Evolutionary conservation across 805 yeast species (phyloP), one percentile per base, ranked within the genome.

Genomic region (Priceomyces carsonii): DNA sequence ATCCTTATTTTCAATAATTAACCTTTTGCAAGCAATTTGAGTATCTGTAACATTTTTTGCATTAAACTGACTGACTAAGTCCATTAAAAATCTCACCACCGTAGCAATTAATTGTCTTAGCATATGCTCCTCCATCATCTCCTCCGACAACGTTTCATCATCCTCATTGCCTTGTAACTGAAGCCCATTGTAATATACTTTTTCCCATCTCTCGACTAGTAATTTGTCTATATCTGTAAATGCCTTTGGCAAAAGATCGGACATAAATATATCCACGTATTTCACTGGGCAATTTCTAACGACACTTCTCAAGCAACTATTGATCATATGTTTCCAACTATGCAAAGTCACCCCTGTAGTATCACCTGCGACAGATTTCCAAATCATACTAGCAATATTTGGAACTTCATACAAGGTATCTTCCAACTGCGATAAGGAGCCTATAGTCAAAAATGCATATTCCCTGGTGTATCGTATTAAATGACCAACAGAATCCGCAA

Each of bases 401-500:
- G 96, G 96, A 28, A 90, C 79, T 42, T 82, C 90, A 51, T 86
- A 93, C 42, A 93, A 70, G 0, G 96, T 85, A 40, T 83, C 95
- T 32, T 93, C 97, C 36, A 93, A 69, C 50, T 87, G 91, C 0
- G 96, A 79, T 33, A 93, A 84, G 1, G 96, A 86, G 12, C 95
- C 90, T 22, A 93, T 72, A 1, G 97, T 87, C 44, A 91, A 63
- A 55, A 89, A 85, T 2, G 96, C 95, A 57, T 95, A 93, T 59
- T 93, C 99, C 47, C 99, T 77, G 0, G 99, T 93, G 54, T 95
- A 93, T 50, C 99, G 73, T 10, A 93, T 82, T 51, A 88, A 86
- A 59, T 93, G 97, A 12, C 99, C 99, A 9, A 93, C 95, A 9
- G 95, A 85, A 57, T 95, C 98, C 0, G 99, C 98, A 70, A 93